Evolutionary conservation across 1,139 yeast genomes (phyloP).

Genomic region (Wickerhamomyces sp.): DNA sequence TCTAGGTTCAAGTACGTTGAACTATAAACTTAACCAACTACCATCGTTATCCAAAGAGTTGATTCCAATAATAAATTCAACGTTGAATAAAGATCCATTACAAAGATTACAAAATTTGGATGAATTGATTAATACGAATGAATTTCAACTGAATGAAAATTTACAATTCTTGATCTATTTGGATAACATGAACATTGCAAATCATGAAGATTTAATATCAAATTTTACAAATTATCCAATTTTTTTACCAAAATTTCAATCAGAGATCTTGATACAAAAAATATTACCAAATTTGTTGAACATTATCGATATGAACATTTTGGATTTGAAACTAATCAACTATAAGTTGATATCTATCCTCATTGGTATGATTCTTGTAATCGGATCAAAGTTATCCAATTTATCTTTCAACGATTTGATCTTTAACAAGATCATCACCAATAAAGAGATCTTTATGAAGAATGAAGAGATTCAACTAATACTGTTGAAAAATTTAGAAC

Average conservation of each 20-base stretch:
- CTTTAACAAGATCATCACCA: conserved; percentile 36
- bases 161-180: conserved; percentile 7
- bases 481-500: conserved; percentile 50
- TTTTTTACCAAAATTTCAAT: conserved; percentile 61
- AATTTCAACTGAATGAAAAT: conserved; percentile 4
- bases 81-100: conserved; percentile 36
- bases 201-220: conserved; percentile 4
- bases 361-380: conserved; percentile 53
- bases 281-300: conserved; percentile 57
- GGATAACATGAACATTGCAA: conserved; percentile 9
- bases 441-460: conserved; percentile 36
- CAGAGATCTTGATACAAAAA: conserved; percentile 61
- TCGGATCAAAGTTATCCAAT: conserved; percentile 66
- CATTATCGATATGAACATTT: conserved; percentile 31
- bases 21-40: conserved; percentile 16
- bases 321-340: conserved; percentile 16
- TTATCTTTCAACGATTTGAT: conserved; percentile 74
- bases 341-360: conserved; percentile 45
- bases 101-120: conserved; percentile 27
- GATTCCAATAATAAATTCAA: conserved; percentile 31
- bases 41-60: conserved; percentile 39
- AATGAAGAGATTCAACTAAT: conserved; percentile 46
- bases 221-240: conserved; percentile 5
- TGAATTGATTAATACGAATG: conserved; percentile 9
- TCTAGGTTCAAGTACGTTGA: conserved; percentile 40